phyloP scores from a whole-genome alignment of 345 rosid species.

The Murraya paniculata region DNA sequence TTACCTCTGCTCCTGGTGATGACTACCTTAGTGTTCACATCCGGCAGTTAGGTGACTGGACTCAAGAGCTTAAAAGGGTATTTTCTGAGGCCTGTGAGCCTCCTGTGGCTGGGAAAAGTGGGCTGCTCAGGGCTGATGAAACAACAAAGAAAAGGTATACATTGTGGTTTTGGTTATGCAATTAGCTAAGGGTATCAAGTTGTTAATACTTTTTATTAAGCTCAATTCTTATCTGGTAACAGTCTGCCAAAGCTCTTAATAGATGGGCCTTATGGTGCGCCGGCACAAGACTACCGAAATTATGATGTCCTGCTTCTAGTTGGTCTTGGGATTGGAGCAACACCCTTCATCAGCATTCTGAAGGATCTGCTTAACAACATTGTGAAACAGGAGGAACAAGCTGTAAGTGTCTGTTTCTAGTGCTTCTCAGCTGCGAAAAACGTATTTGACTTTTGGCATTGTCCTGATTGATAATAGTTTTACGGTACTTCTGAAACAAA shows the following conservation, averaged over 20 bases:
- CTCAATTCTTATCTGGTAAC: constrained; percentile 20
- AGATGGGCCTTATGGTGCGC: constrained; percentile 98
- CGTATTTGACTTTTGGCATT: too few species aligned
- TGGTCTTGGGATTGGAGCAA: constrained; percentile 98
- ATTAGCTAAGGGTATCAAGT: background rate
- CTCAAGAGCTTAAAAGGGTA: constrained; percentile 83
- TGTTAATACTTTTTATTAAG: background rate
- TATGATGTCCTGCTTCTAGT: constrained; percentile 90
- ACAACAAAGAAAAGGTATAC: constrained; percentile 73
- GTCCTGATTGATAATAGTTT: background rate
- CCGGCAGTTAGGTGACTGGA: constrained; percentile 96
- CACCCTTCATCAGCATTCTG: constrained; percentile 95
- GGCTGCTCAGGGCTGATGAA: constrained; percentile 97
- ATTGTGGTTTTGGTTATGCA: background rate
- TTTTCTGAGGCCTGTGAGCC: constrained; percentile 86
- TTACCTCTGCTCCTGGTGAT: constrained; percentile 96
- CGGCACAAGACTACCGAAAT: constrained; percentile 88
- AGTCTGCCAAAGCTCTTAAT: constrained; percentile 94
- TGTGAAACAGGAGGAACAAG: constrained; percentile 86
- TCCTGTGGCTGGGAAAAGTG: constrained; percentile 86
- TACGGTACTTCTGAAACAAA: background rate
- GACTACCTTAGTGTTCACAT: constrained; percentile 93
- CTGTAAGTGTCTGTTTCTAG: constrained; percentile 45
- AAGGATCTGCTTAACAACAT: constrained; percentile 91
- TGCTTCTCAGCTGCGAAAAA: background rate